Base-by-base conservation (phyloP, 2,329 filamentous ascomycete genomes). In the Sporothrix inflata region DNA sequence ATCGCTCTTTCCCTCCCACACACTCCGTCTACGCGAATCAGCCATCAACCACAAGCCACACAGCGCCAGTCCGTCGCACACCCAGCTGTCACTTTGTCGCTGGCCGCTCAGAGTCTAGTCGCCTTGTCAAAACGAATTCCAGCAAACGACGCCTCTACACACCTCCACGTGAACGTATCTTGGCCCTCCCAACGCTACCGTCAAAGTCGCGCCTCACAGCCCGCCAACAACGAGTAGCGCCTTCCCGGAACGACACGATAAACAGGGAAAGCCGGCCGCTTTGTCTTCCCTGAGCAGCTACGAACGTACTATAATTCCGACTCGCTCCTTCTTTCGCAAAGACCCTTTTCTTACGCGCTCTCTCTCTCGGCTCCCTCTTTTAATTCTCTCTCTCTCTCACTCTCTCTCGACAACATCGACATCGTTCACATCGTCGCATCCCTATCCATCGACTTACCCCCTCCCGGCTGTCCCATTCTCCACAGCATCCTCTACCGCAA, bases 141-240 rank as follows among this genome's bases (percentile, higher is more conserved):
- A 73, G 40, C 68, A 73, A 73, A 67, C 71, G 45, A 61, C 67
- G 57, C 47, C 19, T 57, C 66, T 47, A 51, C 67, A 70, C 47
- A 51, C 40, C 57, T 70, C 67, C 71, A 73, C 71, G 71, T 73
- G 71, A 73, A 70, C 60, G 14, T 11, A 5, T 19, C 11, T 49
- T 49, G 14, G 19, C 34, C n/a, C n/a, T 21, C 21, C n/a, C 19
- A 30, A n/a, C 61, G 42, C 61, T 49, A 66, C 45, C 30, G 27
- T n/a, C 38, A 47, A 21, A 49, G 70, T 60, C 63, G 51, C 63
- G 42, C 63, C 55, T 42, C 49, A 38, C 14, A 24, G 27, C 3
- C 42, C 63, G 57, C 57, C 65, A 53, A 51, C 67, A 27, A 24
- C 19, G 11, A 30, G 38, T 71, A 67, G 70, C 70, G 70, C 70